Conservation (phyloP, 495 filamentous ascomycete species). For the Aspergillus panamensis region DNA sequence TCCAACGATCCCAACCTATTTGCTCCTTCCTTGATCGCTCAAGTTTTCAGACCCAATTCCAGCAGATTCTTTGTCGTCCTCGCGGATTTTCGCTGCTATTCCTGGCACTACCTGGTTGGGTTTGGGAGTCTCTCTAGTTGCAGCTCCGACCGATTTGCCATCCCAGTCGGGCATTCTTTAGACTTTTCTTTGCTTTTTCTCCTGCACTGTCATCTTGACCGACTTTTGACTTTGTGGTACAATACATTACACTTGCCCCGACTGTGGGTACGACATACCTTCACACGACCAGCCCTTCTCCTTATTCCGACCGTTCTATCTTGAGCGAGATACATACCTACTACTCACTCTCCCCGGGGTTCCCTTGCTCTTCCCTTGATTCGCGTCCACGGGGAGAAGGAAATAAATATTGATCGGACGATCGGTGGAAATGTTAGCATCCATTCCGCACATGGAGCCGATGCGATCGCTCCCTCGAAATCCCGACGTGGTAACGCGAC, state of each 20-base stretch:
- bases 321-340: neutral
- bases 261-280: slow-evolving; percentile 38
- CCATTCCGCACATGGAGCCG: slow-evolving; percentile 42
- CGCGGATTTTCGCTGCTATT: slow-evolving; percentile 19
- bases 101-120: slow-evolving; percentile 21
- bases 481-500: slow-evolving; percentile 33
- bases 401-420: neutral
- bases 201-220: slow-evolving; percentile 37
- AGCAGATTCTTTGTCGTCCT: slow-evolving; percentile 8
- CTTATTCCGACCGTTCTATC: slow-evolving; percentile 24
- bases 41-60: slow-evolving; percentile 6
- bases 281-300: slow-evolving; percentile 25
- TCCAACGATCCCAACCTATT: slow-evolving; percentile 8
- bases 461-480: slow-evolving; percentile 37
- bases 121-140: slow-evolving; percentile 23
- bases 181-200: slow-evolving; percentile 26
- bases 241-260: slow-evolving; percentile 33
- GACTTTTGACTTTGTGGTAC: slow-evolving; percentile 46
- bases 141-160: slow-evolving; percentile 21
- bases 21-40: slow-evolving; percentile 10
- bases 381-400: neutral
- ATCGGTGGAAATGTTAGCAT: slow-evolving; percentile 40
- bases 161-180: slow-evolving; percentile 21
- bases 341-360: slow-evolving; percentile 1
- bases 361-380: slow-evolving; percentile 10